Conservation (phyloP, 176 grass and related monocot genomes). For the Tuctoria greenei region DNA sequence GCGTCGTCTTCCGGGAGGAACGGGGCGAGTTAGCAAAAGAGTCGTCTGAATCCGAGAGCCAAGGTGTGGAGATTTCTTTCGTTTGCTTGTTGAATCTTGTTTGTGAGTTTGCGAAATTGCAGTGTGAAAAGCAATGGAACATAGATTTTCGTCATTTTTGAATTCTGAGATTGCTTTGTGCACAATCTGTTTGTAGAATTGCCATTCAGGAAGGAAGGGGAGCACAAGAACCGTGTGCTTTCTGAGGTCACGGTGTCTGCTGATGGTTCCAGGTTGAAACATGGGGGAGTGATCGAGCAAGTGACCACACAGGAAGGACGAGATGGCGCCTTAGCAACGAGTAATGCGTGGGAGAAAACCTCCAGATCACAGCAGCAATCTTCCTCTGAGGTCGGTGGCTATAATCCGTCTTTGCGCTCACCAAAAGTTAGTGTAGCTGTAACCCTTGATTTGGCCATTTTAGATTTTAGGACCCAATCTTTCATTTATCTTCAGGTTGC, state of each 20-base stretch:
- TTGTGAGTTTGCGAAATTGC: neutral
- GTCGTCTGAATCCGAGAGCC: constrained; percentile 9
- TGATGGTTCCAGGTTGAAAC: neutral
- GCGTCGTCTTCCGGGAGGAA: constrained; percentile 11
- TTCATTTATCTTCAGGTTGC: constrained; percentile 30
- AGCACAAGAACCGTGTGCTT: constrained; percentile 48
- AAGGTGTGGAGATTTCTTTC: neutral
- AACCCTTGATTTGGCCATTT: constrained; percentile 20
- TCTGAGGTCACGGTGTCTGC: constrained; percentile 19
- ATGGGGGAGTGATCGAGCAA: constrained; percentile 34
- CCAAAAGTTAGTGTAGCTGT: constrained; percentile 24
- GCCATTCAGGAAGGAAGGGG: neutral
- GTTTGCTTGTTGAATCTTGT: constrained; percentile 6
- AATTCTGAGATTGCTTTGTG: constrained; percentile 15
- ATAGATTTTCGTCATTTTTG: neutral
- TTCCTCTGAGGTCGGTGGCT: constrained; percentile 33
- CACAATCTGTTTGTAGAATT: constrained; percentile 40
- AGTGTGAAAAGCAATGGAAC: neutral
- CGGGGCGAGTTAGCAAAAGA: neutral
- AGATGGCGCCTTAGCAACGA: constrained; percentile 15
- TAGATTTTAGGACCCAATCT: neutral
- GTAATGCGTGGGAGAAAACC: constrained; percentile 1
- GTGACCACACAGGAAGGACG: neutral
- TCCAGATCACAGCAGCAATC: constrained; percentile 24
- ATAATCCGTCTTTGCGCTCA: neutral